Evolutionary conservation across 208 protist genomes (phyloP), one percentile per base, ranked within the genome.

Genomic region (Leishmania tropica): DNA sequence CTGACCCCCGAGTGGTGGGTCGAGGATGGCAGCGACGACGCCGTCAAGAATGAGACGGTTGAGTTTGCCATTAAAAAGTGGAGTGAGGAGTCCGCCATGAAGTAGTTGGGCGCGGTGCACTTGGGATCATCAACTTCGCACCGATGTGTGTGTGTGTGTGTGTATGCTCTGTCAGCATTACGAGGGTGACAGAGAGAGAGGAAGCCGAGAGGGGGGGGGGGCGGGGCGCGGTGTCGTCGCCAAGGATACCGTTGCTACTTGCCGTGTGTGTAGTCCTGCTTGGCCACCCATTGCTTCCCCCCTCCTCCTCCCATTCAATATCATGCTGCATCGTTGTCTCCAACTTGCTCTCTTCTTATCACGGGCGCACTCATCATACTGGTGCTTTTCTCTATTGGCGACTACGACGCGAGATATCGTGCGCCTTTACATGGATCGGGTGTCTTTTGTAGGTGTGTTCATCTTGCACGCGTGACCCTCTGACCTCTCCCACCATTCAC

Each of bases 1-100:
- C 28, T 48, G 19, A 37, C 64, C 68, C 81, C 78, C 7, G 84
- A 89, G 85, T 94, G 88, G 90, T 92, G 89, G 85, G 54, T 74
- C 17, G 68, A 10, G 31, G 83, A 86, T 31, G 81, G 58, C 40
- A 84, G 80, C 53, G 65, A 42, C 3, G 75, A 86, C 42, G 87
- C 87, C 21, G 80, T 93, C 21, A 48, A 86, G 64, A 88, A 96
- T 79, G 60, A 83, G 17, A 96, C 92, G 5, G 80, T 91, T 83
- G 84, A 89, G 54, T 94, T 90, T 67, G 88, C 86, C 17, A 76
- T 79, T 24, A 68, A 89, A 72, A 91, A 85, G 72, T 94, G 90
- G 93, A 78, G 56, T 40, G 86, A 83, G 81, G 78, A 80, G 72
- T 40, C 76, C 0, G 83, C 56, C 58, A 84, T 76, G 75, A 83